Evolutionary conservation across 2,329 filamentous ascomycete genomes (phyloP).

Genomic region (Botrytis porri): DNA sequence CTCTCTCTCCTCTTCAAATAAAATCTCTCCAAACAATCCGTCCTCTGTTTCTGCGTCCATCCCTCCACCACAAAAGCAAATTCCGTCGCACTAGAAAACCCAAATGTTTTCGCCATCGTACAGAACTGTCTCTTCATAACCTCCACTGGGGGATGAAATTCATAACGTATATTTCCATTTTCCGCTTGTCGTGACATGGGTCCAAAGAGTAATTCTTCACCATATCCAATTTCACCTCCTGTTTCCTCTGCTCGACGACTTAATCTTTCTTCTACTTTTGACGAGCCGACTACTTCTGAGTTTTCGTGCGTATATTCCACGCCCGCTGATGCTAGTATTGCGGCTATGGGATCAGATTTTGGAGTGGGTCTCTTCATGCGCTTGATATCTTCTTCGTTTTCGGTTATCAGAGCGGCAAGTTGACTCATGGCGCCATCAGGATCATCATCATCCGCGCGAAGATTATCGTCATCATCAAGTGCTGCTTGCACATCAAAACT

Average conservation of each 20-base stretch:
- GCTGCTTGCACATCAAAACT: conserved; percentile 69
- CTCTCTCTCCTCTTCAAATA: conserved; percentile 58
- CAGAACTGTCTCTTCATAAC: conserved; percentile 84
- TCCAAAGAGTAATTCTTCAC: conserved; percentile 57
- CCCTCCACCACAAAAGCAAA: conserved; percentile 89
- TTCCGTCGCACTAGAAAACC: conserved; percentile 71
- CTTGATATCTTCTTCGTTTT: conserved; percentile 46
- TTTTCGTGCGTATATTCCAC: conserved; percentile 97
- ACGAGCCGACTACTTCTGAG: conserved; percentile 87
- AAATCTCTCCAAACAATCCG: conserved; percentile 75
- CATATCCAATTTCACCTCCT: conserved; percentile 45
- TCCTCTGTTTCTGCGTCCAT: conserved; percentile 81
- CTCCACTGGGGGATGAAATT: conserved; percentile 62
- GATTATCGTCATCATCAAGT: conserved; percentile 51
- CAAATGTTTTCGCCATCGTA: conserved; percentile 78
- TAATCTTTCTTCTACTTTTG: conserved; percentile 84
- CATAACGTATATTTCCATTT: conserved; percentile 32
- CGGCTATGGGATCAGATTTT: conserved; percentile 73
- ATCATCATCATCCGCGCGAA: conserved; percentile 47
- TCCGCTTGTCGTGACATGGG: conserved; percentile 38
- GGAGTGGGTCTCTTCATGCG: conserved; percentile 41
- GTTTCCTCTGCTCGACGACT: conserved; percentile 62
- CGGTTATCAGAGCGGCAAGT: conserved; percentile 59
- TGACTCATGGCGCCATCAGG: conserved; percentile 66
- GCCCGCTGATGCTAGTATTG: conserved; percentile 82